Conservation (phyloP, 768 basidiomycete species). For the Serpula lacrymans region DNA sequence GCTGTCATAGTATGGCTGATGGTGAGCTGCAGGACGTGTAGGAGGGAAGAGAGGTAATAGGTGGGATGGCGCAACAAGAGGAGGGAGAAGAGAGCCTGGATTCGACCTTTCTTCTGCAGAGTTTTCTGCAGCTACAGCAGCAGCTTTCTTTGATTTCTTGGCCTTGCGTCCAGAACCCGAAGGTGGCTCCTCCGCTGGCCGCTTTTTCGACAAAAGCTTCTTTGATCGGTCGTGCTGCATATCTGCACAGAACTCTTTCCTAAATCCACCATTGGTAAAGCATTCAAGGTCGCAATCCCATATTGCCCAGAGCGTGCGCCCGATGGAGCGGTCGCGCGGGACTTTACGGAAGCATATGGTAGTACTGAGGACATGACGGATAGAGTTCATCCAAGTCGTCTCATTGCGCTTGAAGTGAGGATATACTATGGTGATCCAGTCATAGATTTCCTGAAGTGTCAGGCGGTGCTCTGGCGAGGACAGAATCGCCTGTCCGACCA, state of each 20-base stretch:
- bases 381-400: conserved; percentile 97
- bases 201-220: conserved; percentile 34
- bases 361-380: conserved; percentile 93
- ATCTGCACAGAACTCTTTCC: conserved; percentile 52
- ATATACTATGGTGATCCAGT: conserved; percentile 92
- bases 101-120: conserved; percentile 23
- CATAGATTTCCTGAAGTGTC: conserved; percentile 93
- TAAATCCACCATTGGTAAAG: conserved; percentile 81
- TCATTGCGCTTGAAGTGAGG: conserved; percentile 92
- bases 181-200: conserved; percentile 37
- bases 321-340: conserved; percentile 69
- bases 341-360: conserved; percentile 90
- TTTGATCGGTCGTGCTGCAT: conserved; percentile 30
- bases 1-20: conserved; percentile 72
- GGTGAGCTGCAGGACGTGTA: conserved; percentile 54
- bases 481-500: conserved; percentile 93
- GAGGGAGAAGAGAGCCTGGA: conserved; percentile 13
- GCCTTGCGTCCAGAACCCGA: conserved; percentile 36
- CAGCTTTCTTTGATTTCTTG: conserved; percentile 44
- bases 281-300: conserved; percentile 79
- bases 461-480: conserved; percentile 81
- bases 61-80: conserved; percentile 21
- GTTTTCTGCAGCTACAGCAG: conserved; percentile 12
- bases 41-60: conserved; percentile 45
- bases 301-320: conserved; percentile 87